These are phyloP conservation scores for Xylariaceae sp. DNA, from an alignment of 2,329 filamentous ascomycete genomes.

Conservation along the genomic window DNA sequence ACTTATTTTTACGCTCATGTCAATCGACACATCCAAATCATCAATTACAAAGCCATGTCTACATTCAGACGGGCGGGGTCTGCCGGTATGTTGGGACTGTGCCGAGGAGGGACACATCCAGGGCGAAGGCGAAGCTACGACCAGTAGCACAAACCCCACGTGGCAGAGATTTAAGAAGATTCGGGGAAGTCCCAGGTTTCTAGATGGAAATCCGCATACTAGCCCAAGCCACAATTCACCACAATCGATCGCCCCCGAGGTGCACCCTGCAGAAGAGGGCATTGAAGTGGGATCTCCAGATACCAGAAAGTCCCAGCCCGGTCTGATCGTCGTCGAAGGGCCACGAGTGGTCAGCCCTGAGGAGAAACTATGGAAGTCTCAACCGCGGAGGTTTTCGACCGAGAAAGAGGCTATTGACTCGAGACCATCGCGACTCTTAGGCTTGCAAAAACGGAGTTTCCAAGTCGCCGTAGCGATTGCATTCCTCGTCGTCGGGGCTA, in stretches of 20 bases:
- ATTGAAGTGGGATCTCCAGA: conserved; percentile 19
- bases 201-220: neutral
- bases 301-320: conserved; percentile 13
- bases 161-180: conserved; percentile 12
- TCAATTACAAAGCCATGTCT: conserved; percentile 7
- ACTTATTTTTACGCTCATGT: no score
- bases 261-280: conserved; percentile 19
- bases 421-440: neutral
- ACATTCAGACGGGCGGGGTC: conserved; percentile 7
- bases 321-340: conserved; percentile 19
- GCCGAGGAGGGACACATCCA: conserved; percentile 12
- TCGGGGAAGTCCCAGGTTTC: conserved; percentile 24
- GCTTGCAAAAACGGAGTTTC: conserved; percentile 16
- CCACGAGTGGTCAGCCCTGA: conserved; percentile 16
- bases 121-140: neutral
- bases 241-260: conserved; percentile 17
- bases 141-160: no score
- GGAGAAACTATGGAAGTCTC: conserved; percentile 12
- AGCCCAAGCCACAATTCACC: neutral
- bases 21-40: neutral
- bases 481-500: conserved; percentile 18
- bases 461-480: conserved; percentile 15
- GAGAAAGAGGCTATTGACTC: neutral
- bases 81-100: conserved; percentile 17
- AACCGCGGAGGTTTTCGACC: conserved; percentile 2